Conservation (phyloP, 768 basidiomycete species). For the Leccinum rimulosum region DNA sequence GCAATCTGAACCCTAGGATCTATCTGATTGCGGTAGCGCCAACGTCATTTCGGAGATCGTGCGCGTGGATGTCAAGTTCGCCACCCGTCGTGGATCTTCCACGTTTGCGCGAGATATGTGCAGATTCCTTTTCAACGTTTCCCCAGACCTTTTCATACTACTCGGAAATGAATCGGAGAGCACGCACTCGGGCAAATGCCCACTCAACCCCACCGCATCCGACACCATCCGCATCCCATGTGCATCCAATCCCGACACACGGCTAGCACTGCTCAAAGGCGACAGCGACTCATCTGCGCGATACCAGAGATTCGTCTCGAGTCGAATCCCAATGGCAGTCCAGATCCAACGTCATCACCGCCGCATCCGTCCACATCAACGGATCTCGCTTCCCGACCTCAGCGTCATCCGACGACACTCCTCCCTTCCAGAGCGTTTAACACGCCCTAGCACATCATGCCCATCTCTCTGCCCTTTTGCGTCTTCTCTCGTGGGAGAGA, state of each 20-base stretch:
- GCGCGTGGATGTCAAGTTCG: slow-evolving; percentile 39
- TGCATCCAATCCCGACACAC: slow-evolving; percentile 51
- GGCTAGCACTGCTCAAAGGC: slow-evolving; percentile 45
- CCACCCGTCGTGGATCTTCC: slow-evolving; percentile 54
- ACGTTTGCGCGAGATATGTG: slow-evolving; percentile 54
- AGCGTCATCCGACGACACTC: slow-evolving; percentile 41
- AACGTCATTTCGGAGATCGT: slow-evolving; percentile 59
- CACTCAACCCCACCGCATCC: slow-evolving; percentile 47
- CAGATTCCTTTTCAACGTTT: slow-evolving; percentile 57
- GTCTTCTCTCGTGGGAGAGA: slow-evolving; percentile 68
- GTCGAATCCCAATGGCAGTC: slow-evolving; percentile 17
- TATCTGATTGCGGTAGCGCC: slow-evolving; percentile 38
- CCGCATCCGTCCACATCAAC: slow-evolving; percentile 36
- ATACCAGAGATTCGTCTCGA: slow-evolving; percentile 45
- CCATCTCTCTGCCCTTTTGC: slow-evolving; percentile 62
- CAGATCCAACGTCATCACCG: slow-evolving; percentile 1
- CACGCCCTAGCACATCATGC: slow-evolving; percentile 50
- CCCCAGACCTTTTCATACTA: slow-evolving; percentile 45
- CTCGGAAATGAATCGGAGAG: slow-evolving; percentile 53
- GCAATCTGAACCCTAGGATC: background rate
- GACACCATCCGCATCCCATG: slow-evolving; percentile 47
- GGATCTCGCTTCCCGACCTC: slow-evolving; percentile 24
- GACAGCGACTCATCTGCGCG: slow-evolving; percentile 9
- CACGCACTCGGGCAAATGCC: slow-evolving; percentile 36
- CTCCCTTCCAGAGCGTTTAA: slow-evolving; percentile 45